A percentile compares a stretch with the other conserved stretches of the same genome.
phyloP scores from a whole-genome alignment of 257 asterid genomes.

The Lycium ferocissimum region DNA sequence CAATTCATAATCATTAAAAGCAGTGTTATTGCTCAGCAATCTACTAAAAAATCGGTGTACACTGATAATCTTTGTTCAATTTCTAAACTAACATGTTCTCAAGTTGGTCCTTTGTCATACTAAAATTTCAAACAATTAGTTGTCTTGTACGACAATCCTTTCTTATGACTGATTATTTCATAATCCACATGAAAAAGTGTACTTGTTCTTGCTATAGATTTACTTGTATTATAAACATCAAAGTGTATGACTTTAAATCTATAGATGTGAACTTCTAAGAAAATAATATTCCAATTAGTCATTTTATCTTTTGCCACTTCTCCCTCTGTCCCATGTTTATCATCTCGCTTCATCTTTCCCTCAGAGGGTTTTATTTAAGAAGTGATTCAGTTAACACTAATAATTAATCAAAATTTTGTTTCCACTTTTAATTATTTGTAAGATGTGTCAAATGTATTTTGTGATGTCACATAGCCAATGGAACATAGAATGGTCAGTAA shows the following conservation, averaged over 20 bases:
- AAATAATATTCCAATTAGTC: neutral
- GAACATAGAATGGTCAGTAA: neutral
- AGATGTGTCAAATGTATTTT: neutral
- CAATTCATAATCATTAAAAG: neutral
- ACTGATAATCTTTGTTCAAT: neutral
- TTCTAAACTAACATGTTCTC: neutral
- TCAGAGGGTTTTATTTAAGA: neutral
- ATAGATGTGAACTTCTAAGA: too few relatives aligned
- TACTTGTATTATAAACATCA: too few relatives aligned
- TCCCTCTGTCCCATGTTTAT: neutral
- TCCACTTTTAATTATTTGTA: neutral
- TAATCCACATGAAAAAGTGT: too few relatives aligned
- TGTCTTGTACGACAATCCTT: neutral
- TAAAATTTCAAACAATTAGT: neutral
- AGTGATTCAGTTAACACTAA: neutral
- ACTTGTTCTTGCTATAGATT: too few relatives aligned
- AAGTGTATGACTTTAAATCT: too few relatives aligned
- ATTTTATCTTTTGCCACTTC: neutral
- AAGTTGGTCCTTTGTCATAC: neutral
- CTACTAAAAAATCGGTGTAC: neutral
- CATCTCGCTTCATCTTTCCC: neutral
- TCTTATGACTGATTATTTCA: neutral
- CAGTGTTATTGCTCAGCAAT: conserved; percentile 7
- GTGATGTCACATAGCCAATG: neutral
- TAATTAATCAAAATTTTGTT: neutral